Evolutionary conservation across 805 yeast genomes (phyloP).

Genomic region (Yamadazyma ubonensis): DNA sequence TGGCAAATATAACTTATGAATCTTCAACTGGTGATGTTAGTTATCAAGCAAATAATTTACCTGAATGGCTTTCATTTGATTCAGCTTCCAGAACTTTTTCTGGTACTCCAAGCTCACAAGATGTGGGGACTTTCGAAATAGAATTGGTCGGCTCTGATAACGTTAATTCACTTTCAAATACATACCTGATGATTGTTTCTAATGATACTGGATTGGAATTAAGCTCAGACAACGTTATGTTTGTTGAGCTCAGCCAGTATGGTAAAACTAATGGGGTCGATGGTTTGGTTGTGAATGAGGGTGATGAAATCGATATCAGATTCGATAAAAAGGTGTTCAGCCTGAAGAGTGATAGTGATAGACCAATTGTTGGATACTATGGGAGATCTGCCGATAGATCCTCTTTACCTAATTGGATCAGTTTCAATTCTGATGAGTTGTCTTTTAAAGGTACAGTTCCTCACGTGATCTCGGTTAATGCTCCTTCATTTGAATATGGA

Average conservation of each 20-base stretch:
- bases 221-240: conserved; percentile 41
- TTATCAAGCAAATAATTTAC: conserved; percentile 60
- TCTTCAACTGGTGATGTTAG: conserved; percentile 43
- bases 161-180: conserved; percentile 47
- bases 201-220: conserved; percentile 53
- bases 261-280: conserved; percentile 77
- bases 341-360: conserved; percentile 41
- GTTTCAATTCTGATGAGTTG: conserved; percentile 59
- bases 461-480: conserved; percentile 76
- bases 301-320: conserved; percentile 59
- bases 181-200: conserved; percentile 63
- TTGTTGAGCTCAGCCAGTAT: conserved; percentile 53
- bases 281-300: conserved; percentile 73
- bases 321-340: conserved; percentile 60
- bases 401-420: conserved; percentile 89
- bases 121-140: conserved; percentile 43
- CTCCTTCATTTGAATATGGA: conserved; percentile 75
- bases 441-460: conserved; percentile 89
- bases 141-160: conserved; percentile 66
- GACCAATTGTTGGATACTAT: conserved; percentile 62
- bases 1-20: conserved; percentile 68
- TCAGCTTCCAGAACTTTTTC: conserved; percentile 53
- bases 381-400: conserved; percentile 81
- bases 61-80: conserved; percentile 81
- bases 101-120: conserved; percentile 60